Conservation (phyloP, 2,329 filamentous ascomycete genomes). For the Ascochyta clinopodiicola region DNA sequence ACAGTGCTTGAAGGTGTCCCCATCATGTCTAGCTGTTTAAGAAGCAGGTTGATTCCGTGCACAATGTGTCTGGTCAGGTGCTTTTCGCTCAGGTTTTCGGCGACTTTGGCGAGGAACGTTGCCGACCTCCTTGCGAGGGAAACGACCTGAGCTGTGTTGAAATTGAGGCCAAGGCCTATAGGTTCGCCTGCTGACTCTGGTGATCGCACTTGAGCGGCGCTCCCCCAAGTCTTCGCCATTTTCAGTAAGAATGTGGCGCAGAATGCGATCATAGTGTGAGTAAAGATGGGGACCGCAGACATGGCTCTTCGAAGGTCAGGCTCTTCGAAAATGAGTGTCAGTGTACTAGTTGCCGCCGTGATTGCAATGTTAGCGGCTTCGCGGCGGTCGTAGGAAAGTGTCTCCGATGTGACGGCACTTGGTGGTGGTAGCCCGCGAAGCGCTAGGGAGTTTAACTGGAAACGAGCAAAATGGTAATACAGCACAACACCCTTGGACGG, state of each 20-base stretch:
- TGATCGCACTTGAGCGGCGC: conserved; percentile 37
- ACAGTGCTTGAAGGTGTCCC: conserved; percentile 25
- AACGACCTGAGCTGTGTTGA: conserved; percentile 40
- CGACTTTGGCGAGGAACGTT: conserved; percentile 35
- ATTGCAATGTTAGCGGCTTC: conserved; percentile 52
- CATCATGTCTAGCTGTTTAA: conserved; percentile 35
- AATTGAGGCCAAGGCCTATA: conserved; percentile 37
- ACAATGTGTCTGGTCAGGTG: conserved; percentile 41
- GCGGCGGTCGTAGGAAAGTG: conserved; percentile 53
- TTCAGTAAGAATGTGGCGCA: conserved; percentile 60
- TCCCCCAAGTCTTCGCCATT: conserved; percentile 55
- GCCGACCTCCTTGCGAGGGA: conserved; percentile 35
- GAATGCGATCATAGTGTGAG: conserved; percentile 61
- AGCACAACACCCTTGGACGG: conserved; percentile 59
- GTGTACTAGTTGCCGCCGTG: conserved; percentile 55
- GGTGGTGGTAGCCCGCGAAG: conserved; percentile 51
- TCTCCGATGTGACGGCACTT: conserved; percentile 54
- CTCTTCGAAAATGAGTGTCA: conserved; percentile 56
- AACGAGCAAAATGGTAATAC: conserved; percentile 62
- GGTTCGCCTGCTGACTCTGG: conserved; percentile 37
- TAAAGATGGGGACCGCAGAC: conserved; percentile 57
- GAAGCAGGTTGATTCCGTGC: conserved; percentile 35
- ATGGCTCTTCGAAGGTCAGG: conserved; percentile 53
- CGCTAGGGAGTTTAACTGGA: conserved; percentile 59
- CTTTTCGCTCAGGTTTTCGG: conserved; percentile 39